phyloP scores from a whole-genome alignment of 2,329 filamentous ascomycete species.

The Venturia effusa region DNA sequence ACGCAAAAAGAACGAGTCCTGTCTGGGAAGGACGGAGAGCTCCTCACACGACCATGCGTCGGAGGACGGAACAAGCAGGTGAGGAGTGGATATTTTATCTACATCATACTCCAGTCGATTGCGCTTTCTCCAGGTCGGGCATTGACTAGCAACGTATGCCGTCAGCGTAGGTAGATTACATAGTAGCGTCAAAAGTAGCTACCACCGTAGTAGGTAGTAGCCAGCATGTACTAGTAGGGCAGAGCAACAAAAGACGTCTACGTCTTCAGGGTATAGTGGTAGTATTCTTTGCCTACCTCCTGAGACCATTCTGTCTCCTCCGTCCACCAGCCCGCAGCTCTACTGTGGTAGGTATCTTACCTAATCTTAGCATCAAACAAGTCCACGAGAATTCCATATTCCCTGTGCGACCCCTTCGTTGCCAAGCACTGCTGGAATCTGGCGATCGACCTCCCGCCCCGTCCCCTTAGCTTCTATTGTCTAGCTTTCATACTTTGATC shows the following conservation, averaged over 20 bases:
- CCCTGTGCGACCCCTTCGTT: not conserved
- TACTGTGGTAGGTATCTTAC: no score
- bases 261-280: no score
- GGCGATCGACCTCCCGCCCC: not conserved
- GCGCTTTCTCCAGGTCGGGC: no score
- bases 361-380: not conserved
- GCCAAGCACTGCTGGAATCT: not conserved
- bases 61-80: no score
- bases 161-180: not conserved
- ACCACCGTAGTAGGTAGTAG: not conserved
- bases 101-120: no score
- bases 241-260: no score
- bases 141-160: not conserved
- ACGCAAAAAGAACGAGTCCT: not conserved
- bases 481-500: not conserved
- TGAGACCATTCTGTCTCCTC: not conserved
- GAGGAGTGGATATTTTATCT: no score
- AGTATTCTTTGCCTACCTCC: no score
- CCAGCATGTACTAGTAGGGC: no score
- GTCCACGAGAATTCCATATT: not conserved
- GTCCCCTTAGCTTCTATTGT: not conserved
- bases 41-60: no score
- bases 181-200: no score
- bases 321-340: not conserved
- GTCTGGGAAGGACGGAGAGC: no score